Base-by-base conservation (phyloP, 2,329 filamentous ascomycete genomes). In the Penicillium decumbens region DNA sequence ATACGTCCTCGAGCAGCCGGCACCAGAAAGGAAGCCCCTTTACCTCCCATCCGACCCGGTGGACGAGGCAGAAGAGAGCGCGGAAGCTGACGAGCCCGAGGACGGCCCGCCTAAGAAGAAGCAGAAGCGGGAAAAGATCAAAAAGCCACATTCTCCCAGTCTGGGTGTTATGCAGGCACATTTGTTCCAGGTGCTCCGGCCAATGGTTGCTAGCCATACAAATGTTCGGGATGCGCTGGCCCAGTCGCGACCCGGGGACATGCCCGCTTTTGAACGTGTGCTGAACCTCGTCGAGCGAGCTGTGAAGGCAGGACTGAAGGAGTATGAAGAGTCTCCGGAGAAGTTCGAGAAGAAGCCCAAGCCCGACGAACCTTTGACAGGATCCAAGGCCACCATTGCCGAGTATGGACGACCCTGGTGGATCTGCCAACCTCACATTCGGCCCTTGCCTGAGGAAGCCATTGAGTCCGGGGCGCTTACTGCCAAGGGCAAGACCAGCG, bases 401-500 rank as follows among this genome's bases (percentile, higher is more conserved):
- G 76, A 81, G 52, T 95, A 89, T 64, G 85, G 84, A 66, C 75
- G 89, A 56, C 91, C 91, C 1, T 96, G 85, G 81, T 96, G 89
- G 89, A 79, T 95, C 3, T 89, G 84, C 45, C 91, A 97, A 73
- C 86, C 92, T 3, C 88, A 95, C 62, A 80, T 96, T 6, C 77
- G 91, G 48, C 91, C 90, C 35, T 68, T 96, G 62, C 93, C 93
- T 0, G 87, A 87, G 59, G 92, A 97, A 73, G 93, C 93, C 2
- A 63, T 93, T 56, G 84, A 85, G 54, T 90, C 89, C 66, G 91
- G 91, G 0, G 85, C 87, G 2, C 78, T 95, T 67, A 80, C 78
- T 49, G 67, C 85, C 54, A 88, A 84, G 61, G 91, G 89, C 74
- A 90, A 90, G 8, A 50, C 38, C 29, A 54, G 44, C 30, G 24